These are phyloP conservation scores for Pulveroboletus sp. DNA, from an alignment of 768 basidiomycete genomes.

Conservation along the genomic window DNA sequence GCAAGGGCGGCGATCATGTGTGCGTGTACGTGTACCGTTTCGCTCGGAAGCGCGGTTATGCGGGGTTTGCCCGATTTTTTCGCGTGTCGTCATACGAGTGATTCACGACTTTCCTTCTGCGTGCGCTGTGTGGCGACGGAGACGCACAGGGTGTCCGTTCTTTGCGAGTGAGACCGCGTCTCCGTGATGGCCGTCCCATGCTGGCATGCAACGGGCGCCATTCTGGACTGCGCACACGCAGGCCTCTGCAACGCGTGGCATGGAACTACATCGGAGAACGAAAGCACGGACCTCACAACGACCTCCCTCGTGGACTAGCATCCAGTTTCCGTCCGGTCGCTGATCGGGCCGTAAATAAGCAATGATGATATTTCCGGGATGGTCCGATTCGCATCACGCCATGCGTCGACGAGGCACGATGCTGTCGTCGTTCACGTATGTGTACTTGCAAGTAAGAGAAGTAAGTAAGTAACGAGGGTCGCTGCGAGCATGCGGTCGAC, in stretches of 20 bases:
- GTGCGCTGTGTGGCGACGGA: neutral
- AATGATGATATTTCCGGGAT: no score
- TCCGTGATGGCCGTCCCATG: neutral
- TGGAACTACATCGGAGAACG: no score
- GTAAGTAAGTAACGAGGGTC: neutral
- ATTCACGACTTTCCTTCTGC: neutral
- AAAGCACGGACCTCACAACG: neutral
- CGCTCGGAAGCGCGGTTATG: neutral
- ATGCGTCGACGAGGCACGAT: no score
- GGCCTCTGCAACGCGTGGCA: no score
- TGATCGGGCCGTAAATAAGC: neutral
- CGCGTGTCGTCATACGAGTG: neutral
- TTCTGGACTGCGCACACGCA: no score
- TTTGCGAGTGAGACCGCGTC: neutral
- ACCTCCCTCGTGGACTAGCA: neutral
- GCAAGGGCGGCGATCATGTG: slow-evolving; percentile 6
- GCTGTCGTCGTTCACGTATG: no score
- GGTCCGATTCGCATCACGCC: no score
- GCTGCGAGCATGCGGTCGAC: neutral
- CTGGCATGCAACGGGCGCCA: no score
- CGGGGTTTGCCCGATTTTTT: neutral
- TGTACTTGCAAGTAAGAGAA: no score
- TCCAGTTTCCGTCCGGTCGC: neutral
- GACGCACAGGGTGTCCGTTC: neutral
- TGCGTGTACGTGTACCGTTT: neutral